Conservation (phyloP, 2,329 filamentous ascomycete species). For the Trichophyton equinum region DNA sequence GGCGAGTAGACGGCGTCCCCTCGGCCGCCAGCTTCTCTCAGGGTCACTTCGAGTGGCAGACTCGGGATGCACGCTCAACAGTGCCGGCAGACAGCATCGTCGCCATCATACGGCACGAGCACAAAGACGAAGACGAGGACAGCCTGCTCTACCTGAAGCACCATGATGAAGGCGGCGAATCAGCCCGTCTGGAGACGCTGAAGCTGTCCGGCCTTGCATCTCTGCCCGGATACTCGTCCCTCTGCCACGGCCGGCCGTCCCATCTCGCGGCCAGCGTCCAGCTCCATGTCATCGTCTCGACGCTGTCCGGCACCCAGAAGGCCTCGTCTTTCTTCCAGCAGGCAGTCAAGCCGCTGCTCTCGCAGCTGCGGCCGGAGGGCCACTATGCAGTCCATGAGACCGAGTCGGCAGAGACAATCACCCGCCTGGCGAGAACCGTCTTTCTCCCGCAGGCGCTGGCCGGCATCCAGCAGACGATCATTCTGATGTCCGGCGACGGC, state of each 20-base stretch:
- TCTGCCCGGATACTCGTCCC: background rate
- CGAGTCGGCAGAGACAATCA: constrained; percentile 49
- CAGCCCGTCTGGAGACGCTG: background rate
- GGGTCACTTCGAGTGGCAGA: background rate
- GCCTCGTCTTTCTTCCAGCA: constrained; percentile 45
- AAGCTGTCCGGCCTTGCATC: background rate
- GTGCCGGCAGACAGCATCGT: background rate
- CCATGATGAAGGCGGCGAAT: background rate
- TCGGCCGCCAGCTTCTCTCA: background rate
- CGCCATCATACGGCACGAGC: background rate
- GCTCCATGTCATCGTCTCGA: constrained; percentile 53
- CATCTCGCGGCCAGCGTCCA: constrained; percentile 13
- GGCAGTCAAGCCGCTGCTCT: constrained; percentile 46
- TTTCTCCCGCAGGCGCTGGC: constrained; percentile 40
- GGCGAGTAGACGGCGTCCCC: background rate
- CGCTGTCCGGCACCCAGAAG: constrained; percentile 49
- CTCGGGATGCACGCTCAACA: background rate
- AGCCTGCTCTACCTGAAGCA: background rate
- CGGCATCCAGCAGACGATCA: constrained; percentile 45
- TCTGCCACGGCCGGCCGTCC: background rate
- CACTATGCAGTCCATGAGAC: constrained; percentile 50
- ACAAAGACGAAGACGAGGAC: background rate
- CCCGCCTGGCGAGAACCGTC: constrained; percentile 44
- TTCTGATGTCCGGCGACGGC: constrained; percentile 80
- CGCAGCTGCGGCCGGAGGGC: constrained; percentile 30